These are phyloP conservation scores for Garcia nutans DNA, from an alignment of 345 rosid species.

Conservation along the genomic window DNA sequence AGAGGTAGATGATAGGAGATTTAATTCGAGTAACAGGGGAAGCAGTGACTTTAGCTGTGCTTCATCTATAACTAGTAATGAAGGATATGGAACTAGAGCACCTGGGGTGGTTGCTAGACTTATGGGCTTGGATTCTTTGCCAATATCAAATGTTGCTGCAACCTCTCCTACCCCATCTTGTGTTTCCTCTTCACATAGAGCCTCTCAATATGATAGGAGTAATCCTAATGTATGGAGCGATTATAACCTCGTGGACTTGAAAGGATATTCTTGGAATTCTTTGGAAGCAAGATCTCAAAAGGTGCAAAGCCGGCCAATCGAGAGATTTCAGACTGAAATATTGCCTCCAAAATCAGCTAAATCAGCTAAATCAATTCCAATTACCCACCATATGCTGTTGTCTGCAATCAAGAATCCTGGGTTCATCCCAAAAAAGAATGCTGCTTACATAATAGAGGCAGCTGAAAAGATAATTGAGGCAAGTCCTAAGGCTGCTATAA, in stretches of 20 bases:
- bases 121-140: slow-evolving; percentile 93
- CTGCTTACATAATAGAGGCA: slow-evolving; percentile 66
- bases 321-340: slow-evolving; percentile 76
- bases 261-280: slow-evolving; percentile 34
- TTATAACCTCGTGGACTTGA: slow-evolving; percentile 43
- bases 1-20: slow-evolving; percentile 46
- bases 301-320: slow-evolving; percentile 49
- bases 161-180: slow-evolving; percentile 38
- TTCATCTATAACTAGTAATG: slow-evolving; percentile 70
- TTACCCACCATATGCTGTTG: slow-evolving; percentile 60
- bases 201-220: slow-evolving; percentile 31
- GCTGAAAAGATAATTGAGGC: slow-evolving; percentile 81
- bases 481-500: slow-evolving; percentile 48
- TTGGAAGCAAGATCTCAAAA: slow-evolving; percentile 40
- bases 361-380: slow-evolving; percentile 62
- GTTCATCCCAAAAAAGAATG: slow-evolving; percentile 48
- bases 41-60: slow-evolving; percentile 56
- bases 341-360: slow-evolving; percentile 78
- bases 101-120: slow-evolving; percentile 95
- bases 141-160: slow-evolving; percentile 45
- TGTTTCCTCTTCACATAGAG: slow-evolving; percentile 32
- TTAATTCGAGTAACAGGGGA: slow-evolving; percentile 38
- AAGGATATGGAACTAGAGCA: slow-evolving; percentile 55
- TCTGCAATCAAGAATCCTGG: slow-evolving; percentile 77
- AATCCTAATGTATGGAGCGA: slow-evolving; percentile 38